Conservation (phyloP, 352 stramenopile species). For the Pythium biforme region DNA sequence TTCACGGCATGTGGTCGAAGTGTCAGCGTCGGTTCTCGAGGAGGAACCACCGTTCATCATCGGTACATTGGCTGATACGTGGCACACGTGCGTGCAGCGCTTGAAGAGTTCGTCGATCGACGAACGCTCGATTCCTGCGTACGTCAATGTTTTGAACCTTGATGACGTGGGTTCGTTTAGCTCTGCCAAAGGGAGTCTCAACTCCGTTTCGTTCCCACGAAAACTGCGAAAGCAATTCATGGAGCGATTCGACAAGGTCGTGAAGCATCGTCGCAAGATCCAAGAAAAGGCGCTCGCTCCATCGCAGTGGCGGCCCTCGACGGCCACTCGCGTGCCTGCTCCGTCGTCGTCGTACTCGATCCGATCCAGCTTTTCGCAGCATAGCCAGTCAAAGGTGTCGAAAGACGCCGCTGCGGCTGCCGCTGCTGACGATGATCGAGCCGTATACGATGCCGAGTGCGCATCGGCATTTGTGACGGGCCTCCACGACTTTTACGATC, state of each 20-base stretch:
- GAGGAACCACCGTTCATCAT: conserved; percentile 70
- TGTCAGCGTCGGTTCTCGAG: not conserved
- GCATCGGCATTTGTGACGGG: conserved; percentile 48
- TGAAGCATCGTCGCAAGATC: conserved; percentile 58
- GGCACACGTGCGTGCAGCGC: conserved; percentile 56
- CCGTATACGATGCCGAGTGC: conserved; percentile 63
- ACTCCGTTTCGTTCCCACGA: conserved; percentile 58
- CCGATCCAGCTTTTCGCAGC: conserved; percentile 16
- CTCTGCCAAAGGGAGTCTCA: conserved; percentile 53
- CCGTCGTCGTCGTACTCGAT: conserved; percentile 19
- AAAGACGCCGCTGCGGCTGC: conserved; percentile 5
- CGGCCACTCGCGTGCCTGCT: not conserved
- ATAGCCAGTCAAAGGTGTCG: not conserved
- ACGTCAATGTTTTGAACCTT: conserved; percentile 70
- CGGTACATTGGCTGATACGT: conserved; percentile 63
- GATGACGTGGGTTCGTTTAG: conserved; percentile 51
- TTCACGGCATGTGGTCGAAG: conserved; percentile 3
- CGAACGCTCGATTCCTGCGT: conserved; percentile 47
- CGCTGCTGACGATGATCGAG: conserved; percentile 41
- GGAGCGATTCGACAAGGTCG: conserved; percentile 67
- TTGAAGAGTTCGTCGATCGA: conserved; percentile 49
- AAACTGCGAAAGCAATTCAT: conserved; percentile 80
- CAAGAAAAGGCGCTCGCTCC: conserved; percentile 35
- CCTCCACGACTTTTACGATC: conserved; percentile 70
- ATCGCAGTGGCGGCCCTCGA: conserved; percentile 1